phyloP scores from a whole-genome alignment of 1,284 basidiomycete genomes.

The Austroboletus niveus region DNA sequence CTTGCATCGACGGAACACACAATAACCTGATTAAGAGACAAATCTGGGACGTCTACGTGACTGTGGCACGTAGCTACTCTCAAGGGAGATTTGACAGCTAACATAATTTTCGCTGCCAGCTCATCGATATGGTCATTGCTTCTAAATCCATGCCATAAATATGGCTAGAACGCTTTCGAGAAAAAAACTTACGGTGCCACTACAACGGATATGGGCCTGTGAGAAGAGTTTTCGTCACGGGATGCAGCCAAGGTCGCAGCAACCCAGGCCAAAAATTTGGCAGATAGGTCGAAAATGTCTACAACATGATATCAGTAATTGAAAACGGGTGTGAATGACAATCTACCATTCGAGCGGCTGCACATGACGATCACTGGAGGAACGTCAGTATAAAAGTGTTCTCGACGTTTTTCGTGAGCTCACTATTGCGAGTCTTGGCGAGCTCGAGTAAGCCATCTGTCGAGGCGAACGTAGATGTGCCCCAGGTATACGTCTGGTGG shows the following conservation, averaged over 20 bases:
- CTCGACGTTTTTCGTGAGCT: conserved; percentile 3
- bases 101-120: conserved; percentile 10
- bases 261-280: conserved; percentile 23
- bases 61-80: conserved; percentile 22
- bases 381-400: conserved; percentile 1
- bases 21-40: conserved; percentile 38
- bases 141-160: conserved; percentile 16
- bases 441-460: conserved; percentile 17
- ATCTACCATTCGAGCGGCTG: conserved; percentile 23
- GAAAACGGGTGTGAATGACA: background rate
- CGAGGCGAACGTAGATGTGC: conserved; percentile 8
- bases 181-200: conserved; percentile 20
- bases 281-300: conserved; percentile 22
- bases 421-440: conserved; percentile 24
- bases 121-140: conserved; percentile 11
- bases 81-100: conserved; percentile 19
- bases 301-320: conserved; percentile 6
- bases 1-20: conserved; percentile 39
- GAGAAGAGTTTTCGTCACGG: background rate
- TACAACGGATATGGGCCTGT: conserved; percentile 16
- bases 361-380: conserved; percentile 18
- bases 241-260: background rate
- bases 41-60: conserved; percentile 21
- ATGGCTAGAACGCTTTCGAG: background rate
- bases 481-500: background rate